Percentiles rank a stretch among this genome's conserved stretches.
Evolutionary conservation across 208 protist species (phyloP).

Genomic region (Porcisia deanei): DNA sequence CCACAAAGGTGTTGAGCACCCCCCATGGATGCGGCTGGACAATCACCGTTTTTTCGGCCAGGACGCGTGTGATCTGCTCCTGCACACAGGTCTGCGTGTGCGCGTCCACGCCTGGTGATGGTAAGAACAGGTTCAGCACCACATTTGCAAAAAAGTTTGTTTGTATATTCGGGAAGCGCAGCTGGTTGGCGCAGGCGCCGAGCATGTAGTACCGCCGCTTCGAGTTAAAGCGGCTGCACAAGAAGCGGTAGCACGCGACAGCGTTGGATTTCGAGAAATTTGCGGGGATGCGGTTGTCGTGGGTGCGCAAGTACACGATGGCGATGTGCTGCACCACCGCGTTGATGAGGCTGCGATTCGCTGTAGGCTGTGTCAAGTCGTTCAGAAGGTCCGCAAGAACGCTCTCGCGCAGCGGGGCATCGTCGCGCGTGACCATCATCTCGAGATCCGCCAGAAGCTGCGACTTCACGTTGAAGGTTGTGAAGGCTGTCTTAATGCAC

Average conservation of each 20-base stretch:
- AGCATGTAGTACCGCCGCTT: conserved; percentile 96
- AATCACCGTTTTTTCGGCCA: conserved; percentile 98
- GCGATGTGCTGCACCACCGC: conserved; percentile 97
- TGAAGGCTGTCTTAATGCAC: conserved; percentile 77
- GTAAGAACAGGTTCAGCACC: conserved; percentile 96
- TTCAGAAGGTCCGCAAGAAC: conserved; percentile 31
- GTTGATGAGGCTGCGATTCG: conserved; percentile 91
- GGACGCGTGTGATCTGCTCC: conserved; percentile 97
- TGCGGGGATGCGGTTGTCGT: conserved; percentile 37
- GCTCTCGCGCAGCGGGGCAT: conserved; percentile 34
- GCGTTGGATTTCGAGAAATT: conserved; percentile 66
- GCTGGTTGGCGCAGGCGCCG: conserved; percentile 98
- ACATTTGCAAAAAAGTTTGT: conserved; percentile 99
- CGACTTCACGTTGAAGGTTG: conserved; percentile 22
- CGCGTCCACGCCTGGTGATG: conserved; percentile 53
- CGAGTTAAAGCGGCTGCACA: conserved; percentile 92
- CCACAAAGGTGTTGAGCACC: conserved; percentile 99
- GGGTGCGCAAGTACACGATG: conserved; percentile 55
- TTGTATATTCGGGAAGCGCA: conserved; percentile 99
- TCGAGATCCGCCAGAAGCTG: conserved; percentile 51
- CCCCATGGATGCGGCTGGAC: conserved; percentile 99
- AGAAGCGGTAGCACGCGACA: conserved; percentile 96
- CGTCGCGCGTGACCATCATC: conserved; percentile 48
- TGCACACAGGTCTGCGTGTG: conserved; percentile 90
- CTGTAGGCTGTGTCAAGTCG: conserved; percentile 81